phyloP scores from a whole-genome alignment of 495 filamentous ascomycete genomes.

The Ramalina intermedia region DNA sequence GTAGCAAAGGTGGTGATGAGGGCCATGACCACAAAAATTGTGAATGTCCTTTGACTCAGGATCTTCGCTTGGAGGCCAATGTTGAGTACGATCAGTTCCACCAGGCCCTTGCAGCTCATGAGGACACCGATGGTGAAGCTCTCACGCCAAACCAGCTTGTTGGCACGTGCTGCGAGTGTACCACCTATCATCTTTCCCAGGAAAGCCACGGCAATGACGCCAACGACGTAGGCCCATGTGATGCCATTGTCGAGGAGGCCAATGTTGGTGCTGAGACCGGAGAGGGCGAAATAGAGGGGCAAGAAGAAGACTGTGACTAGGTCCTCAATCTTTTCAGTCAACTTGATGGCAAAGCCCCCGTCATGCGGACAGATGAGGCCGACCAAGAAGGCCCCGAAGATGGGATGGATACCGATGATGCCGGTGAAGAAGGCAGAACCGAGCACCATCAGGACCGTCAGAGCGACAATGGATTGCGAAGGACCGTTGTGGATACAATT shows the following conservation, averaged over 20 bases:
- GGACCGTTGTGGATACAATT: slow-evolving; percentile 83
- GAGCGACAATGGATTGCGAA: slow-evolving; percentile 66
- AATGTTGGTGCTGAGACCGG: slow-evolving; percentile 78
- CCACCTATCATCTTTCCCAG: slow-evolving; percentile 76
- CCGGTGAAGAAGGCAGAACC: slow-evolving; percentile 90
- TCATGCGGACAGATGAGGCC: slow-evolving; percentile 91
- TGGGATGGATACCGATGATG: slow-evolving; percentile 81
- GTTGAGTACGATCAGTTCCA: slow-evolving; percentile 92
- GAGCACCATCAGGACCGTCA: slow-evolving; percentile 69
- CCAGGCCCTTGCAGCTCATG: slow-evolving; percentile 96
- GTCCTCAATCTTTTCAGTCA: slow-evolving; percentile 95
- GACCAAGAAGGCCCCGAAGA: slow-evolving; percentile 79
- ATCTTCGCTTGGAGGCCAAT: slow-evolving; percentile 90
- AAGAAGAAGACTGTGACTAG: slow-evolving; percentile 77
- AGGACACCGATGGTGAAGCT: slow-evolving; percentile 80
- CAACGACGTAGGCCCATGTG: slow-evolving; percentile 88
- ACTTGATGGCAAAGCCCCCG: slow-evolving; percentile 82
- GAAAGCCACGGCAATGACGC: slow-evolving; percentile 71
- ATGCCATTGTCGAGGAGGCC: slow-evolving; percentile 70
- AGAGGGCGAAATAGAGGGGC: slow-evolving; percentile 90
- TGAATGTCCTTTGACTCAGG: slow-evolving; percentile 75
- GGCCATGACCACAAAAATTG: slow-evolving; percentile 98
- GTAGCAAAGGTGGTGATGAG: slow-evolving; percentile 85
- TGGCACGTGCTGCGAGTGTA: slow-evolving; percentile 59
- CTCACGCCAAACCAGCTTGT: slow-evolving; percentile 82